Conservation (phyloP, 805 yeast genomes). For the Zygotorulaspora danielsina region DNA sequence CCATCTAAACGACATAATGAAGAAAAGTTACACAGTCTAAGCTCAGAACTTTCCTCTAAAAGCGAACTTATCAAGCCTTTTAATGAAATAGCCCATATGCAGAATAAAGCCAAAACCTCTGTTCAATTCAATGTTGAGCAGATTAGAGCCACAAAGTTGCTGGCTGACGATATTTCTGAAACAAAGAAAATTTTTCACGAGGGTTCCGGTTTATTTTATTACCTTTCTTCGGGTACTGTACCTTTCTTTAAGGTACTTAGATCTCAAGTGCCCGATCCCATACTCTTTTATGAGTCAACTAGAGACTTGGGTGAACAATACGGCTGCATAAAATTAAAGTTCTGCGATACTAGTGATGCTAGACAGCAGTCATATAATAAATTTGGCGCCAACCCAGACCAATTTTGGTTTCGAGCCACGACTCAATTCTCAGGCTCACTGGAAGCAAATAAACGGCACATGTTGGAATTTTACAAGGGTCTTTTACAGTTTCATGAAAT, state of each 20-base stretch:
- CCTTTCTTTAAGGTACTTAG: conserved; percentile 21
- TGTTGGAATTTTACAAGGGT: conserved; percentile 46
- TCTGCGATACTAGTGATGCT: neutral
- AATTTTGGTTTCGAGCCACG: conserved; percentile 27
- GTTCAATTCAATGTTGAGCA: conserved; percentile 18
- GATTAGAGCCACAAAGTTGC: conserved; percentile 8
- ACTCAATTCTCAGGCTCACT: conserved; percentile 31
- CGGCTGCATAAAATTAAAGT: conserved; percentile 25
- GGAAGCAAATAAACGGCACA: conserved; percentile 38
- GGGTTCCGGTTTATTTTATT: conserved; percentile 19
- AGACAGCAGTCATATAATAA: conserved; percentile 3
- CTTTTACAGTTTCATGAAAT: conserved; percentile 43
- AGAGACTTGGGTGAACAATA: conserved; percentile 24
- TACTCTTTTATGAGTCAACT: conserved; percentile 22
- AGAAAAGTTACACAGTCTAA: neutral
- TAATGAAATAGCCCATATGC: neutral
- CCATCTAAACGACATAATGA: neutral
- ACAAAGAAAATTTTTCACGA: conserved; percentile 15
- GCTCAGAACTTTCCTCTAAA: neutral
- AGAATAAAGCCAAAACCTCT: conserved; percentile 11
- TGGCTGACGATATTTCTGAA: neutral
- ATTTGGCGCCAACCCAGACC: conserved; percentile 19
- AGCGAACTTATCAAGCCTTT: neutral
- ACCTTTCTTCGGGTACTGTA: conserved; percentile 18
- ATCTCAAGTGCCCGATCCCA: conserved; percentile 20